Evolutionary conservation across 1,139 yeast genomes (phyloP).

Genomic region (Blastobotrys aristatus): DNA sequence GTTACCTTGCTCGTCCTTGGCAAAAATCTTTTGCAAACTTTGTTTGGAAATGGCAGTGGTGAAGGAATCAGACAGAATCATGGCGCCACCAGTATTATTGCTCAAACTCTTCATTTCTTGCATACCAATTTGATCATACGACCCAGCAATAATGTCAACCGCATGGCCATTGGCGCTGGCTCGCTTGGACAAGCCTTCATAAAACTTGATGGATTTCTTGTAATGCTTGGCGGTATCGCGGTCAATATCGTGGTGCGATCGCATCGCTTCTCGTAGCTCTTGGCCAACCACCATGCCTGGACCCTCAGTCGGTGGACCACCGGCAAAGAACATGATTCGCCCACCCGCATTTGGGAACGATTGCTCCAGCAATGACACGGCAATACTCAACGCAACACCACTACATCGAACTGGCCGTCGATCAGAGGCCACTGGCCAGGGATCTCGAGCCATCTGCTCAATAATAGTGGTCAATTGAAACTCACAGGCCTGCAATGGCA

Average conservation of each 20-base stretch:
- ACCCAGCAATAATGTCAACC: conserved; percentile 92
- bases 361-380: conserved; percentile 75
- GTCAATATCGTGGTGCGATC: conserved; percentile 95
- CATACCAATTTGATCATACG: conserved; percentile 97
- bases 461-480: conserved; percentile 76
- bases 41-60: conserved; percentile 96
- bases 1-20: conserved; percentile 82
- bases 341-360: conserved; percentile 90
- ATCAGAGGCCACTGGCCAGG: conserved; percentile 89
- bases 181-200: conserved; percentile 71
- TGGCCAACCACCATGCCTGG: conserved; percentile 95
- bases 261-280: conserved; percentile 88
- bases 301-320: conserved; percentile 92
- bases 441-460: conserved; percentile 75
- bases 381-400: conserved; percentile 87
- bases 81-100: conserved; percentile 88
- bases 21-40: conserved; percentile 80
- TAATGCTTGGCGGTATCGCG: conserved; percentile 87
- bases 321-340: conserved; percentile 82
- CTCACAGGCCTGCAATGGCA: conserved; percentile 84
- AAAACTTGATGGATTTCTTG: conserved; percentile 84
- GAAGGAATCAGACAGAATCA: conserved; percentile 89
- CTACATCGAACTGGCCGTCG: conserved; percentile 89
- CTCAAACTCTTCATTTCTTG: conserved; percentile 91
- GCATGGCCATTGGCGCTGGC: conserved; percentile 77